Conservation (phyloP, 2,329 filamentous ascomycete genomes). For the Chalaropsis thielavioides region DNA sequence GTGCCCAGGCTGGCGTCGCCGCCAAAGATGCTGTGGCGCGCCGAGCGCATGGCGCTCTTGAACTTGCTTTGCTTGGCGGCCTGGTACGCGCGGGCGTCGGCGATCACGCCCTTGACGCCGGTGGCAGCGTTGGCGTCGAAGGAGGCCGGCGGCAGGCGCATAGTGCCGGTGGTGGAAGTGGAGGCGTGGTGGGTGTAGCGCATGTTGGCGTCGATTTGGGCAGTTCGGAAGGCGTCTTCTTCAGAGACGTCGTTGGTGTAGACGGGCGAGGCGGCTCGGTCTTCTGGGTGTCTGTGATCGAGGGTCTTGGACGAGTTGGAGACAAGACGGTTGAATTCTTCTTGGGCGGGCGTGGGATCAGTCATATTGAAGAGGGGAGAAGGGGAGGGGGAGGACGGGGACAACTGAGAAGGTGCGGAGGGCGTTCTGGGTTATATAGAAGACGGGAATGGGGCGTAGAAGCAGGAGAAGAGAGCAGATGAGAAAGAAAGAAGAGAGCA, state of each 20-base stretch:
- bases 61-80: slow-evolving; percentile 45
- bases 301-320: slow-evolving; percentile 34
- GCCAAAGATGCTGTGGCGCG: slow-evolving; percentile 42
- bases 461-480: background rate
- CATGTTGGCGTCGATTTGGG: slow-evolving; percentile 49
- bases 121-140: slow-evolving; percentile 59
- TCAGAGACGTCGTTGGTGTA: slow-evolving; percentile 39
- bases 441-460: background rate
- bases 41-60: slow-evolving; percentile 37
- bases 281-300: slow-evolving; percentile 40
- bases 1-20: slow-evolving; percentile 23
- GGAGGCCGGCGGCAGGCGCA: slow-evolving; percentile 47
- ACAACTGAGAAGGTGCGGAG: background rate
- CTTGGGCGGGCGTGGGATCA: slow-evolving; percentile 43
- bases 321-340: slow-evolving; percentile 51
- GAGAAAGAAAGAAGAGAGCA: background rate
- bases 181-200: slow-evolving; percentile 41
- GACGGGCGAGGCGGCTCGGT: slow-evolving; percentile 32
- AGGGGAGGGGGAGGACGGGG: slow-evolving; percentile 7
- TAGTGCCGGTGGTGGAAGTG: slow-evolving; percentile 32
- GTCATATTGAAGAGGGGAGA: slow-evolving; percentile 33
- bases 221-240: slow-evolving; percentile 39
- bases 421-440: slow-evolving; percentile 9
- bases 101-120: slow-evolving; percentile 76
- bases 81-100: slow-evolving; percentile 66